Evolutionary conservation across 2,329 filamentous ascomycete species (phyloP), one percentile per base, ranked within the genome.

Genomic region (Penicillium occitanis): DNA sequence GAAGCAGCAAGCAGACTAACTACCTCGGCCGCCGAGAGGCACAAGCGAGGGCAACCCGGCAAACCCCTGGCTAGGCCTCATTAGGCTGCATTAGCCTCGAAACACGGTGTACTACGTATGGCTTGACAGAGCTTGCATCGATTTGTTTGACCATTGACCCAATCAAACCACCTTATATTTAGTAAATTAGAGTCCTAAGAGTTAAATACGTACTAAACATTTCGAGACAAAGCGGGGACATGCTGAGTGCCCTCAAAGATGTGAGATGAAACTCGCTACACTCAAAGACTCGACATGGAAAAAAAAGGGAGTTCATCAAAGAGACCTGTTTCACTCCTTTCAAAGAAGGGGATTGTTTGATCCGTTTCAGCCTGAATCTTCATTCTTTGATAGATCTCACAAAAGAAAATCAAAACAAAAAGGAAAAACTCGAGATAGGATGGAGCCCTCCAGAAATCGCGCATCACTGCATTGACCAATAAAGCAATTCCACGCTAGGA

Each of bases 51-150:
- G 46, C 17, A 22, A 61, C 35, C 59, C 44, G 28, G 46, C 17
- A 25, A 61, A 48, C 59, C 59, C 59, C 59, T 61, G 59, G 59
- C 59, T 61, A 61, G 42, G 17, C 59, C 28, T 33, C 42, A 37
- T 61, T 61, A 61, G 40, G 42, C 58, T 8, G 14, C 28, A n/a
- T 61, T 61, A 48, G 58, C 40, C n/a, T 19, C 30, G 28, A 57
- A 57, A 57, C 53, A 57, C 30, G 10, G 22, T 19, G 19, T 19
- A 19, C 19, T 19, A 19, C 5, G 44, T 22, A 22, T 44, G 7
- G n/a, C 10, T 48, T 11, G 22, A n/a, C 28, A 6, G 42, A 14
- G 3, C 5, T 8, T 11, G 6, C 7, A n/a, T 19, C n/a, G 14
- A 28, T 51, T 30, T 19, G 42, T 61, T 61, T 61, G 14, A 46